phyloP scores from a whole-genome alignment of 2,329 filamentous ascomycete species.

The Falciphora oryzae region DNA sequence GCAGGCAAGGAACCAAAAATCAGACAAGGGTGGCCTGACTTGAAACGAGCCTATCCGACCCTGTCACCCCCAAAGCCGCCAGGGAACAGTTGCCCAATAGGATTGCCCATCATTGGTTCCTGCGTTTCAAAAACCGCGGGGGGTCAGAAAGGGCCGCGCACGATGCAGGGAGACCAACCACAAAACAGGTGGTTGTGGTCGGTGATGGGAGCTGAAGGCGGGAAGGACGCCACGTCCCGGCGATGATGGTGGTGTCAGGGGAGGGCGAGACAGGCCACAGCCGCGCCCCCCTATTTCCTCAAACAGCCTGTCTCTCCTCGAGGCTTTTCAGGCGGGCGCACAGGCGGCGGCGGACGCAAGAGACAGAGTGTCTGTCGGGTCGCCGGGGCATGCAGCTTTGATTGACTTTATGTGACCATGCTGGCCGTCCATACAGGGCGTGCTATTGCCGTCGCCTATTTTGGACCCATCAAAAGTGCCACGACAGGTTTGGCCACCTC shows the following conservation, averaged over 20 bases:
- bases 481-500: neutral
- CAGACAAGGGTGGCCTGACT: neutral
- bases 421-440: neutral
- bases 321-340: neutral
- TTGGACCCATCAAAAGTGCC: neutral
- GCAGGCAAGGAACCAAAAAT: neutral
- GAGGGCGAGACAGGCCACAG: neutral
- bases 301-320: neutral
- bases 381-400: neutral
- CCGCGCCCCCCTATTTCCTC: neutral
- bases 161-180: neutral
- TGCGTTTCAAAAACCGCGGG: neutral
- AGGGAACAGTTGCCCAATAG: neutral
- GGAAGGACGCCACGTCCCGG: neutral
- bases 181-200: neutral
- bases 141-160: neutral
- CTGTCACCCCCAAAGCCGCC: neutral
- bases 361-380: neutral
- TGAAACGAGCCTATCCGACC: neutral
- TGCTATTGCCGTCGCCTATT: neutral
- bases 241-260: neutral
- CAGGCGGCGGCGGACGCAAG: neutral
- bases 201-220: neutral
- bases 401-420: neutral
- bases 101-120: neutral